Percentiles rank a stretch among this genome's conserved stretches.
phyloP scores from a whole-genome alignment of 1,139 yeast species.

The Geotrichum citri-aurantii region DNA sequence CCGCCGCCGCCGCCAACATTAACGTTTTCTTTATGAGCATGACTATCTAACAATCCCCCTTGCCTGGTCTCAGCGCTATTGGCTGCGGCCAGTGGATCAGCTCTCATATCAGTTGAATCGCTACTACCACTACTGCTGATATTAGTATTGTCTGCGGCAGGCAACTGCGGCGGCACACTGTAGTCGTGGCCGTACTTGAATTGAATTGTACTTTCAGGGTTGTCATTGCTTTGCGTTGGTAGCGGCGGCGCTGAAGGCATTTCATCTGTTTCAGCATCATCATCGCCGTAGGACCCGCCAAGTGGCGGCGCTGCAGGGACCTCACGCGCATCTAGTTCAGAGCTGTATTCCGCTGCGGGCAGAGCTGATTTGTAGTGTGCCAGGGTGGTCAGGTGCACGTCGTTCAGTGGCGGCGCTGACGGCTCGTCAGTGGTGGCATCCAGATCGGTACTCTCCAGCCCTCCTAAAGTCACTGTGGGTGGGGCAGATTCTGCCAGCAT shows the following conservation, averaged over 20 bases:
- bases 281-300: not conserved
- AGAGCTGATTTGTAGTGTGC: not conserved
- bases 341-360: too few relatives aligned
- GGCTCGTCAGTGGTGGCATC: not conserved
- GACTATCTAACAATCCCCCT: too few relatives aligned
- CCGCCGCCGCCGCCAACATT: too few relatives aligned
- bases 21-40: too few relatives aligned
- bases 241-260: not conserved
- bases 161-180: not conserved
- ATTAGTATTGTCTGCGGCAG: too few relatives aligned
- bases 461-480: not conserved
- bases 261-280: not conserved
- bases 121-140: too few relatives aligned
- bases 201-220: not conserved
- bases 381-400: not conserved
- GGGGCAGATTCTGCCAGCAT: not conserved
- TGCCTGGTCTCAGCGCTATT: too few relatives aligned
- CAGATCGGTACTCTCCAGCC: not conserved
- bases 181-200: not conserved
- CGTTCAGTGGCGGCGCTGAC: not conserved
- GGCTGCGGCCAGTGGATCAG: too few relatives aligned
- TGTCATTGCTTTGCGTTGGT: not conserved
- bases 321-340: too few relatives aligned
- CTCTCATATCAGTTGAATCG: too few relatives aligned
- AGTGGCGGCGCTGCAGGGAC: not conserved